phyloP scores from a whole-genome alignment of 306 rosid genomes.

The Ormosia semicastrata region DNA sequence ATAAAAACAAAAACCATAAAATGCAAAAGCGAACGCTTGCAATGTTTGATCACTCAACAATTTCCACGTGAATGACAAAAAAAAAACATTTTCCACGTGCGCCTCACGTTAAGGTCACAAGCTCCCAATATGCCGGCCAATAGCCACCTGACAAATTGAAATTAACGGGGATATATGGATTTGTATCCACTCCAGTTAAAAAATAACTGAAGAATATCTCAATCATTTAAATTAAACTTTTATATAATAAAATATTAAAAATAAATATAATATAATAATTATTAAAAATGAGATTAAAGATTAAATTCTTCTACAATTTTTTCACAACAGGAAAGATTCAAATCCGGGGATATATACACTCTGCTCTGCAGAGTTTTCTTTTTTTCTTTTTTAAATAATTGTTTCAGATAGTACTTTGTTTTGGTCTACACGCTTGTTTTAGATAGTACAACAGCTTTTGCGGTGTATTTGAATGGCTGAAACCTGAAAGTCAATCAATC shows the following conservation, averaged over 20 bases:
- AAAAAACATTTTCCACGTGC: not conserved
- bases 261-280: too few relatives aligned
- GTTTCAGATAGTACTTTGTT: not conserved
- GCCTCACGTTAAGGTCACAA: not conserved
- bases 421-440: not conserved
- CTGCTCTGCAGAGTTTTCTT: not conserved
- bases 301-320: too few relatives aligned
- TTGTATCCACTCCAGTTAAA: too few relatives aligned
- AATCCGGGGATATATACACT: not conserved
- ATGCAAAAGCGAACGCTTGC: not conserved
- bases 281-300: too few relatives aligned
- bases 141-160: not conserved
- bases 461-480: not conserved
- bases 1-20: not conserved
- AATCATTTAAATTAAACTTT: too few relatives aligned
- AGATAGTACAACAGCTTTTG: not conserved
- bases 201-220: too few relatives aligned
- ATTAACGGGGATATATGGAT: not conserved
- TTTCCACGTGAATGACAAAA: too few relatives aligned
- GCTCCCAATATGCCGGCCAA: not conserved
- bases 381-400: not conserved
- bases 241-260: too few relatives aligned
- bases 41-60: not conserved
- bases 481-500: not conserved
- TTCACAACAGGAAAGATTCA: too few relatives aligned